Percentiles rank a stretch among this genome's conserved stretches.
Evolutionary conservation across 2,329 filamentous ascomycete genomes (phyloP).

Genomic region (Alternaria sp.): DNA sequence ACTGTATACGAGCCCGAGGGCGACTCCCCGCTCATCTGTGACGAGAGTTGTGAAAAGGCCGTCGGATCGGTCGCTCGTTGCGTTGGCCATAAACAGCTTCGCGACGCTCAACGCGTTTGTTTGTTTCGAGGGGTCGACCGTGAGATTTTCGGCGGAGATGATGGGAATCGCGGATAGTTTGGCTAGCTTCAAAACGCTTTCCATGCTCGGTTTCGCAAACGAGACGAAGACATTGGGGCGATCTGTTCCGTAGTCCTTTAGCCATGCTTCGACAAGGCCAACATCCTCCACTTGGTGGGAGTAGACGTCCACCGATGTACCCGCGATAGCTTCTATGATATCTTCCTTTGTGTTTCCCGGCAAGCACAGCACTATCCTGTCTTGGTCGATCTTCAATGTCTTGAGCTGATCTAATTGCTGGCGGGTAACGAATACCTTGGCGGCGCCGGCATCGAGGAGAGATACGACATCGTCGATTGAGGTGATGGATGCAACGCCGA

Average conservation of each 20-base stretch:
- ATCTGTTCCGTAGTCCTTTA: constrained; percentile 58
- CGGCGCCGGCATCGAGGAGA: constrained; percentile 83
- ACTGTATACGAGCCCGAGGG: constrained; percentile 91
- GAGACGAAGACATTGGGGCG: constrained; percentile 60
- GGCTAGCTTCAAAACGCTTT: constrained; percentile 51
- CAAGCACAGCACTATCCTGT: constrained; percentile 64
- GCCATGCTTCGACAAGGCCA: constrained; percentile 52
- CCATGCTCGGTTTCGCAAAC: constrained; percentile 50
- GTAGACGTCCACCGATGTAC: constrained; percentile 55
- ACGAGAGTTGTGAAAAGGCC: constrained; percentile 89
- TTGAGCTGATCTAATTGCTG: constrained; percentile 67
- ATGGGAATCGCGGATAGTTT: constrained; percentile 68
- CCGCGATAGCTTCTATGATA: constrained; percentile 48
- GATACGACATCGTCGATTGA: constrained; percentile 76
- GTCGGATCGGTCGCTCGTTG: constrained; percentile 81
- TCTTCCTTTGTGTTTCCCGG: constrained; percentile 52
- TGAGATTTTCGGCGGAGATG: constrained; percentile 73
- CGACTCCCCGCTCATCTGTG: constrained; percentile 82
- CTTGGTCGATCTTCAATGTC: constrained; percentile 59
- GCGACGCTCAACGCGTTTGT: constrained; percentile 68
- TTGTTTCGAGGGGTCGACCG: constrained; percentile 67
- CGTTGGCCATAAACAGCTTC: constrained; percentile 74
- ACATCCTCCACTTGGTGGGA: constrained; percentile 52
- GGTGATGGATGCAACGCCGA: constrained; percentile 75
- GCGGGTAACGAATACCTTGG: constrained; percentile 80